Percentiles rank a stretch among this genome's conserved stretches.
Conservation (phyloP, 2,329 filamentous ascomycete genomes). For the Penicillium sp. region DNA sequence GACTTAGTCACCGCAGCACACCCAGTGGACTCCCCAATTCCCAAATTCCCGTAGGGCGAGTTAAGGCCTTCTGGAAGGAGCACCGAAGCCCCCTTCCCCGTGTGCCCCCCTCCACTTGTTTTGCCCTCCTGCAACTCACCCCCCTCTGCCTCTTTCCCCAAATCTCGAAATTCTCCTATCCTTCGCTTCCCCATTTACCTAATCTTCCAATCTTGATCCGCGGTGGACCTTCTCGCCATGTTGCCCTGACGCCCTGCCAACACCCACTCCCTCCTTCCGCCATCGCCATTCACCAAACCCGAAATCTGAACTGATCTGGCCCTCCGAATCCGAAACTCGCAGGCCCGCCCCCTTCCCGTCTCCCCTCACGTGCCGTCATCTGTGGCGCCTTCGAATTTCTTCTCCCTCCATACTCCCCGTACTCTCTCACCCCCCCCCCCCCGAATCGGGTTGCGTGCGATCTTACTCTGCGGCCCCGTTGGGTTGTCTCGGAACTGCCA, state of each 20-base stretch:
- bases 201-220: neutral
- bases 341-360: too few relatives aligned
- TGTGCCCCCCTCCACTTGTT: constrained; percentile 18
- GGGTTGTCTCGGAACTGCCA: constrained; percentile 25
- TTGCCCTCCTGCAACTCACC: constrained; percentile 1
- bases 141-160: constrained; percentile 1
- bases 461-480: too few relatives aligned
- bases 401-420: constrained; percentile 3
- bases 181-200: constrained; percentile 4
- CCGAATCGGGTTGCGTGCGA: too few relatives aligned
- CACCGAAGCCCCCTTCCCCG: constrained; percentile 24
- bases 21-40: too few relatives aligned
- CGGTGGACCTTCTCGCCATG: constrained; percentile 1
- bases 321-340: too few relatives aligned
- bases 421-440: constrained; percentile 1
- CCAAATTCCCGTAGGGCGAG: too few relatives aligned
- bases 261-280: too few relatives aligned
- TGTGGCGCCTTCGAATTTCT: constrained; percentile 10
- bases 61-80: constrained; percentile 25
- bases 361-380: constrained; percentile 17
- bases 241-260: constrained; percentile 6
- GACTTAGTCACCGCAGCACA: too few relatives aligned
- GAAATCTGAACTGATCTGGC: too few relatives aligned
- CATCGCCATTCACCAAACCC: too few relatives aligned
- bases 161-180: constrained; percentile 11